A percentile compares a stretch with the other conserved stretches of the same genome.
These are phyloP conservation scores for Cymodocea nodosa DNA, from an alignment of 116 monocot genomes.

Conservation along the genomic window DNA sequence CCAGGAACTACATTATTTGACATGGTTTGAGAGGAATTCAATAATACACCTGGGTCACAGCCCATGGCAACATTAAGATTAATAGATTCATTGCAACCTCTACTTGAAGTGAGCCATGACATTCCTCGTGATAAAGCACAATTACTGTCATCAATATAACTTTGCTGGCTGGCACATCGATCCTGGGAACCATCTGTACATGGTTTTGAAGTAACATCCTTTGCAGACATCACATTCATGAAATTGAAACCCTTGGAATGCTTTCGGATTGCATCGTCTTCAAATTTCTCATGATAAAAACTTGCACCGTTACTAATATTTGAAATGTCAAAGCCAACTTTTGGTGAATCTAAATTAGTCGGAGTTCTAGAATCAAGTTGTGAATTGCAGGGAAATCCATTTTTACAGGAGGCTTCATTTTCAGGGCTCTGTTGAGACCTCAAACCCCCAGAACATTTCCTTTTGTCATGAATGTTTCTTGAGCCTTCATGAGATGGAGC, in stretches of 20 bases:
- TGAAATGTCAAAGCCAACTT: not conserved
- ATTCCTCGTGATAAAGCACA: conserved; percentile 6
- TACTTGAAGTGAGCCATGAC: conserved; percentile 7
- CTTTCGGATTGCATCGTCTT: not conserved
- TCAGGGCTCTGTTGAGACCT: not conserved
- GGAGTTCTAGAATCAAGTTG: conserved; percentile 4
- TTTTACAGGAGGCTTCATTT: conserved; percentile 2
- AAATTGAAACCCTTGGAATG: too few species aligned
- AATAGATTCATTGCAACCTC: not conserved
- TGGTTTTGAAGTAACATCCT: conserved; percentile 14
- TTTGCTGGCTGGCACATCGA: not conserved
- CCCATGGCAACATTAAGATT: not conserved
- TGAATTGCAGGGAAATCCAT: conserved; percentile 13
- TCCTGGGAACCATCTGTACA: conserved; percentile 2
- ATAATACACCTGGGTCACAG: not conserved
- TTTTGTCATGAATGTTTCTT: not conserved
- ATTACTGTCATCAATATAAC: not conserved
- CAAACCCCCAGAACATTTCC: conserved; percentile 7
- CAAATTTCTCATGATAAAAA: conserved; percentile 6
- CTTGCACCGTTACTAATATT: not conserved
- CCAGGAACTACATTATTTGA: not conserved
- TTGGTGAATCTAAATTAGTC: not conserved
- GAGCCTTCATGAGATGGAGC: conserved; percentile 2
- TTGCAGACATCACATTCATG: conserved; percentile 5
- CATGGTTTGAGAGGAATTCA: conserved; percentile 3